Evolutionary conservation across 2,329 filamentous ascomycete genomes (phyloP).

Genomic region (Dothidotthia symphoricarpi): DNA sequence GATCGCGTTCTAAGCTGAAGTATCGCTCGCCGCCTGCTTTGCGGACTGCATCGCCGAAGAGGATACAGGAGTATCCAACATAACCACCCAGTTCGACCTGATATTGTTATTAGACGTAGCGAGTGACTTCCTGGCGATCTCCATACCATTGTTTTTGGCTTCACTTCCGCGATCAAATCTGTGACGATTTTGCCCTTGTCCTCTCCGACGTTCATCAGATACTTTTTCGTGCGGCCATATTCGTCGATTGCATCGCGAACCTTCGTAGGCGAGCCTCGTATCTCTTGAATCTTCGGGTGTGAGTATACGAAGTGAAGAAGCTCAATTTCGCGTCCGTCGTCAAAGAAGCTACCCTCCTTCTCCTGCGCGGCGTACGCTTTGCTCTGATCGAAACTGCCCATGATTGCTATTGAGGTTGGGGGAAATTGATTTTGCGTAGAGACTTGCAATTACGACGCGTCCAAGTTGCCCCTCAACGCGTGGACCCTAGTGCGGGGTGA

Average conservation of each 20-base stretch:
- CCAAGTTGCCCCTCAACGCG: conserved; percentile 24
- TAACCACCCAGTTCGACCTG: conserved; percentile 76
- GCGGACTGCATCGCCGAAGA: conserved; percentile 67
- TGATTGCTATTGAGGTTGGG: conserved; percentile 16
- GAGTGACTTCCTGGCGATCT: background rate
- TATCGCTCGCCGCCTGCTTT: conserved; percentile 64
- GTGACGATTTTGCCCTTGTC: conserved; percentile 71
- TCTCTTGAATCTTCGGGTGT: conserved; percentile 59
- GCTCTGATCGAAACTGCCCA: conserved; percentile 40
- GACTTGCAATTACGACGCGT: conserved; percentile 21
- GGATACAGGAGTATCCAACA: conserved; percentile 75
- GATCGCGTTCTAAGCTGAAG: conserved; percentile 70
- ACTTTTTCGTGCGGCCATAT: conserved; percentile 63
- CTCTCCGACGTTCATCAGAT: conserved; percentile 77
- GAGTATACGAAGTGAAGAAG: conserved; percentile 68
- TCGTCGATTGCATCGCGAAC: conserved; percentile 71
- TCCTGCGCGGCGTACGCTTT: conserved; percentile 52
- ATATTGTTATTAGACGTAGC: conserved; percentile 5
- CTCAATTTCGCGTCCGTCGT: conserved; percentile 73
- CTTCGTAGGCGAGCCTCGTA: conserved; percentile 62
- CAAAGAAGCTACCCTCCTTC: conserved; percentile 47
- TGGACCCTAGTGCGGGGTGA: conserved; percentile 25
- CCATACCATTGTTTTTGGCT: conserved; percentile 63
- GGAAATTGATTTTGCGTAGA: conserved; percentile 8
- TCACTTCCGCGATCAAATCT: conserved; percentile 64